Evolutionary conservation across 192 early-diverging fungal genomes (phyloP), one percentile per base, ranked within the genome.

Genomic region (Backusella mclennaniae): DNA sequence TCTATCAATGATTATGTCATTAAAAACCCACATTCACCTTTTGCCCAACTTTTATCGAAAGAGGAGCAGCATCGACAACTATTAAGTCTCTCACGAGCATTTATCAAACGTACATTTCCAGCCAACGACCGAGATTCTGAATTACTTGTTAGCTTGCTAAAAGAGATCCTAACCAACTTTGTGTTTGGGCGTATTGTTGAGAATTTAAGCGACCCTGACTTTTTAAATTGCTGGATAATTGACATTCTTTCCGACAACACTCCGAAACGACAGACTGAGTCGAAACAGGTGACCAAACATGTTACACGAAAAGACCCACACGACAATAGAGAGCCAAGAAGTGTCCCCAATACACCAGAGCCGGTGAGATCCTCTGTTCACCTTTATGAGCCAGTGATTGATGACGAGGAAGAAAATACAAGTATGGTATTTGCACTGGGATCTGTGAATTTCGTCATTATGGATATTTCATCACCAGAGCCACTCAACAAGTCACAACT

Each of bases 191-290:
- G 73, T 52, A 79, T 82, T 12, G 71, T 89, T 2, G 77, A 84
- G 35, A 81, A 76, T 17, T 69, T 84, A 7, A 85, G 88, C 52
- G 88, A 89, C 39, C 86, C 88, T 6, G 88, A 89, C 46, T 89
- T 77, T 76, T 76, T 89, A 23, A 89, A 89, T 72, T 31, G 84
- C 23, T 67, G 77, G n/a, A 87, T 89, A 33, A 84, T 89, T 19
- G 82, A 87, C 19, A 82, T 85, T 72, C 80, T 89, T 29, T 81
- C 66, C 4, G 77, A 76, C n/a, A 67, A 63, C 59, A 44, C 35
- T 35, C 29, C 12, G 77, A 63, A 63, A 63, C 56, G 56, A 63
- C 56, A 63, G 21, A 31, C 36, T 36, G 63, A n/a, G 19, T 14
- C 41, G 66, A 69, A 33, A 52, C 72, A 38, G 21, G 15, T 14